phyloP scores from a whole-genome alignment of 1,284 basidiomycete species.

The Earliella scabrosa region DNA sequence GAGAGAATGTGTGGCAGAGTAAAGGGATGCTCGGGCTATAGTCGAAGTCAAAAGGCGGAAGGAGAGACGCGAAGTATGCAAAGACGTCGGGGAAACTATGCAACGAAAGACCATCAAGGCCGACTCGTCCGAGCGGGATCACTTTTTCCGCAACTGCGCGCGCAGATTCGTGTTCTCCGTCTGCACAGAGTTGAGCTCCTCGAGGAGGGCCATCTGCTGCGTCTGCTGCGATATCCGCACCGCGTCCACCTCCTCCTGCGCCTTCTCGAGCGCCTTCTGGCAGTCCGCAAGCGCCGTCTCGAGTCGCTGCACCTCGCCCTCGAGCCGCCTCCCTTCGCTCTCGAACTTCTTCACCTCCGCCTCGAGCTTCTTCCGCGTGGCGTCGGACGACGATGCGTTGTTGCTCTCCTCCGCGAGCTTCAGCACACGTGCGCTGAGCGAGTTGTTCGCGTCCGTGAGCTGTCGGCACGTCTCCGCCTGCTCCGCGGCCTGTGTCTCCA shows the following conservation, averaged over 20 bases:
- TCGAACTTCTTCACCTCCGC: conserved; percentile 51
- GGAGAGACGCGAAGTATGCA: neutral
- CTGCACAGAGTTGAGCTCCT: conserved; percentile 80
- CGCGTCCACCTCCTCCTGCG: conserved; percentile 43
- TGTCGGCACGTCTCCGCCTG: conserved; percentile 74
- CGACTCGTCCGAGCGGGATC: neutral
- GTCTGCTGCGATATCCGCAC: conserved; percentile 68
- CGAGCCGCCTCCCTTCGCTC: conserved; percentile 42
- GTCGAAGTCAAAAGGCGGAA: neutral
- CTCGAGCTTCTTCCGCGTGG: conserved; percentile 54
- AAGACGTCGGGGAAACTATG: neutral
- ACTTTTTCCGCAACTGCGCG: conserved; percentile 59
- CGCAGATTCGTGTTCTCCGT: conserved; percentile 73
- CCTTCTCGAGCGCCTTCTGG: conserved; percentile 44
- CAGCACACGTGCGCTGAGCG: conserved; percentile 72
- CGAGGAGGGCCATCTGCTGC: conserved; percentile 73
- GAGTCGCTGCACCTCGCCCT: conserved; percentile 42
- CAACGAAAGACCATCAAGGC: conserved; percentile 12
- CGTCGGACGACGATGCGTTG: conserved; percentile 55
- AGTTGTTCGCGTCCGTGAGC: conserved; percentile 77
- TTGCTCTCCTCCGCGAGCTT: conserved; percentile 79
- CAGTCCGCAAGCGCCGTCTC: conserved; percentile 56
- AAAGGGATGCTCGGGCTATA: neutral
- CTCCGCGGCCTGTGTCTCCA: conserved; percentile 72
- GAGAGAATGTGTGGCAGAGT: neutral